phyloP scores from a whole-genome alignment of 768 basidiomycete species.

The Roridomyces roridus region DNA sequence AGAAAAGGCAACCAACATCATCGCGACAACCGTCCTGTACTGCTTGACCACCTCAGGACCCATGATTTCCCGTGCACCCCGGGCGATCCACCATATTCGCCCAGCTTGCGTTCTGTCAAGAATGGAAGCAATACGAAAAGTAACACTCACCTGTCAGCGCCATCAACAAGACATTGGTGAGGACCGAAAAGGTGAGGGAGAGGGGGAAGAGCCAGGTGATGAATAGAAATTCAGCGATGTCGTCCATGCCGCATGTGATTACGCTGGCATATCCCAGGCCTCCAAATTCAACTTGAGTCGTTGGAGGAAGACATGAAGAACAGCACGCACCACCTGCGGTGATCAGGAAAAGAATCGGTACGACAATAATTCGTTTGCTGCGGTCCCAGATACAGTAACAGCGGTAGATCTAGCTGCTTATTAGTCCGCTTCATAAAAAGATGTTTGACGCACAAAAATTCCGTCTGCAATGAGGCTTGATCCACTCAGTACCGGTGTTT shows the following conservation, averaged over 20 bases:
- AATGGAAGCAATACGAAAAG: neutral
- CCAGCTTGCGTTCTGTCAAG: constrained; percentile 28
- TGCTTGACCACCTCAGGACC: constrained; percentile 26
- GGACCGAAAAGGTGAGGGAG: constrained; percentile 7
- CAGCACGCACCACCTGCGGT: constrained; percentile 28
- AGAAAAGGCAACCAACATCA: constrained; percentile 29
- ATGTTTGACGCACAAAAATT: constrained; percentile 26
- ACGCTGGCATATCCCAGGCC: constrained; percentile 21
- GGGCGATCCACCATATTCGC: constrained; percentile 37
- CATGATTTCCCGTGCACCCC: constrained; percentile 30
- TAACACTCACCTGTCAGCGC: constrained; percentile 26
- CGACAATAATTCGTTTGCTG: constrained; percentile 26
- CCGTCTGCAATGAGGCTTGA: constrained; percentile 34
- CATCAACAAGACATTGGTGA: constrained; percentile 29
- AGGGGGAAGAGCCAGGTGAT: constrained; percentile 18
- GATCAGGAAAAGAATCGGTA: constrained; percentile 25
- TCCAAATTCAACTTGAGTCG: neutral
- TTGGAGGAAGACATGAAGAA: neutral
- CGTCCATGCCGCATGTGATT: constrained; percentile 2
- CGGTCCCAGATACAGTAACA: constrained; percentile 36
- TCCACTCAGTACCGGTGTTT: neutral
- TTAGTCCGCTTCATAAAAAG: neutral
- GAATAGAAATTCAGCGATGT: constrained; percentile 11
- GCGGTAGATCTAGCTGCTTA: constrained; percentile 31
- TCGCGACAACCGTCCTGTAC: constrained; percentile 32